Conservation (phyloP, 257 asterid species). For the Lycium barbarum region DNA sequence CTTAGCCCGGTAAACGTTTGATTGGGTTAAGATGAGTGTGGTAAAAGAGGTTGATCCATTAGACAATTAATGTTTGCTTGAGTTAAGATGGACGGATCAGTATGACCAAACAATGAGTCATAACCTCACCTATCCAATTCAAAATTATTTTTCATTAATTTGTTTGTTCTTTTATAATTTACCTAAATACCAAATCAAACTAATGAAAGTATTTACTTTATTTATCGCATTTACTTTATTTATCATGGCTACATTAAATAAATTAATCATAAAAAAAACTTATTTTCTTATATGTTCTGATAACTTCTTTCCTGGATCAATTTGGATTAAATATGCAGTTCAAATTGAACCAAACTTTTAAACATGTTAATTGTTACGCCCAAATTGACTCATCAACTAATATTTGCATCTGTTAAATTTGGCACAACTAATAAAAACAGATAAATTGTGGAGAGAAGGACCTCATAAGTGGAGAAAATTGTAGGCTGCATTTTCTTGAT, state of each 20-base stretch:
- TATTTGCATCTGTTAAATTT: not conserved
- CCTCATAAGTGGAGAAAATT: slow-evolving; percentile 43
- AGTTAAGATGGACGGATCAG: not conserved
- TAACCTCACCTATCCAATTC: not conserved
- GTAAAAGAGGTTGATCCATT: not conserved
- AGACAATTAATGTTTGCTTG: not conserved
- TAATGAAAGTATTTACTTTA: too few relatives aligned
- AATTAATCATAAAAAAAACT: not conserved
- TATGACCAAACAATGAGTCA: not conserved
- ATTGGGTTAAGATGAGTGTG: not conserved
- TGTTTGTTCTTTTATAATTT: not conserved
- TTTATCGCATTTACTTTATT: not conserved
- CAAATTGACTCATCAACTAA: too few relatives aligned
- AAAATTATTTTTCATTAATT: not conserved
- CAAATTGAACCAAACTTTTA: not conserved
- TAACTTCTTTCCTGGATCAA: not conserved
- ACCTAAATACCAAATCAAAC: not conserved
- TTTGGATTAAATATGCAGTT: not conserved
- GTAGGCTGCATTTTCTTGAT: slow-evolving; percentile 38
- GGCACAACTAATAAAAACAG: not conserved
- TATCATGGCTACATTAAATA: not conserved
- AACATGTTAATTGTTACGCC: not conserved
- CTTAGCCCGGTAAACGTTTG: too few relatives aligned
- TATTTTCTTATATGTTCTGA: not conserved
- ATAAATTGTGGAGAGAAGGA: not conserved